Conservation (phyloP, 768 basidiomycete genomes). For the Termitomyces sp. region DNA sequence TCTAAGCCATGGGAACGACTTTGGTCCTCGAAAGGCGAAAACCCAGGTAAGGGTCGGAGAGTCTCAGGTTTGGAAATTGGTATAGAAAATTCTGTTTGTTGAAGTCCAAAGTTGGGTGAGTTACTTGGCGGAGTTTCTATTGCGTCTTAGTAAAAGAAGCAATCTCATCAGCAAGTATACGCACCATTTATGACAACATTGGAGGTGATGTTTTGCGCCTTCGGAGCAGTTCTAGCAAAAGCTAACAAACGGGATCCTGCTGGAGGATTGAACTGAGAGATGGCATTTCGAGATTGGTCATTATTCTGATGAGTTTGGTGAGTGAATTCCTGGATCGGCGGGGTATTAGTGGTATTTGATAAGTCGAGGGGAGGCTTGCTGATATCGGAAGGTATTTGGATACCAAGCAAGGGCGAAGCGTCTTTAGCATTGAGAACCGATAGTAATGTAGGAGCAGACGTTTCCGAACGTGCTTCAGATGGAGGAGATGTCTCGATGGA, state of each 20-base stretch:
- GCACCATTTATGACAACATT: constrained; percentile 20
- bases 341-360: neutral
- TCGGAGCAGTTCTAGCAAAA: constrained; percentile 31
- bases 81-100: constrained; percentile 15
- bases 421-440: constrained; percentile 10
- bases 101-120: constrained; percentile 3
- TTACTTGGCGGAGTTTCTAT: neutral
- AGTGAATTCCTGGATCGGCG: neutral
- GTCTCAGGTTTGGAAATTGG: constrained; percentile 22
- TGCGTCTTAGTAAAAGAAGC: neutral
- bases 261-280: constrained; percentile 39
- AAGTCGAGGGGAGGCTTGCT: neutral
- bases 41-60: constrained; percentile 27
- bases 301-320: constrained; percentile 4
- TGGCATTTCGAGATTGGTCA: constrained; percentile 1
- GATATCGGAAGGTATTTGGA: neutral
- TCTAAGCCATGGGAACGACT: constrained; percentile 20
- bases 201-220: constrained; percentile 14
- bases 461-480: constrained; percentile 2
- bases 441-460: neutral
- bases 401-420: neutral
- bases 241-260: constrained; percentile 46
- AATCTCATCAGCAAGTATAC: neutral
- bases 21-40: constrained; percentile 57
- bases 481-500: constrained; percentile 3